phyloP scores from a whole-genome alignment of 2,329 filamentous ascomycete species.

The Diaporthe sp. region DNA sequence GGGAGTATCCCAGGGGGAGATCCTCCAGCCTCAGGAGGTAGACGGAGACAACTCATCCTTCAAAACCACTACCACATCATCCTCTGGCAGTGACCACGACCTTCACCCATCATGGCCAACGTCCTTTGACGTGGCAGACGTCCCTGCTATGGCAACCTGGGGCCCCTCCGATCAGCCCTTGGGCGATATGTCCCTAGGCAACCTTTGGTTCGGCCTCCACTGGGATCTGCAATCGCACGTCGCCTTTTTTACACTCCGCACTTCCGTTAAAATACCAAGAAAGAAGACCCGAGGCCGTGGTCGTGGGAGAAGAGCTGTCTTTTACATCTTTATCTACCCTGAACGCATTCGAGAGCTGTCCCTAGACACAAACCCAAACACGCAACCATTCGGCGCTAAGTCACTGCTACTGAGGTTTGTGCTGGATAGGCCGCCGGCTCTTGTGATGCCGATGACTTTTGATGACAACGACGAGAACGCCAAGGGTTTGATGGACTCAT shows the following conservation, averaged over 20 bases:
- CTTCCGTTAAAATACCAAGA: neutral
- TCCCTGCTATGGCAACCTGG: constrained; percentile 17
- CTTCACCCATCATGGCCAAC: constrained; percentile 17
- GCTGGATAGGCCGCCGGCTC: constrained; percentile 6
- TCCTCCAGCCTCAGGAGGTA: neutral
- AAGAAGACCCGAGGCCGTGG: neutral
- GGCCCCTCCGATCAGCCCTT: neutral
- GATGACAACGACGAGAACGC: neutral
- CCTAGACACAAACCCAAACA: neutral
- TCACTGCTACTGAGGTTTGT: constrained; percentile 11
- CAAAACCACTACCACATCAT: constrained; percentile 7
- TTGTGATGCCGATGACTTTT: constrained; percentile 8
- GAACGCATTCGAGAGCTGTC: constrained; percentile 19
- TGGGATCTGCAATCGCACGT: constrained; percentile 9
- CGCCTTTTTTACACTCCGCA: constrained; percentile 13
- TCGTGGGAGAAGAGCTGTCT: neutral
- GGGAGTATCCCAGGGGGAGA: neutral
- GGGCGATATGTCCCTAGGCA: neutral
- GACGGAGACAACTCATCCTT: constrained; percentile 4
- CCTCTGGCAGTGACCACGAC: neutral
- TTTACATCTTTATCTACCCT: constrained; percentile 21
- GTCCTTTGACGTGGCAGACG: constrained; percentile 4
- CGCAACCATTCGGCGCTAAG: neutral
- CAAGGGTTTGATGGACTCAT: neutral
- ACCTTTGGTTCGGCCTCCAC: constrained; percentile 17